These are phyloP conservation scores for Penicillium goetzii DNA, from an alignment of 495 filamentous ascomycete species.

Conservation along the genomic window DNA sequence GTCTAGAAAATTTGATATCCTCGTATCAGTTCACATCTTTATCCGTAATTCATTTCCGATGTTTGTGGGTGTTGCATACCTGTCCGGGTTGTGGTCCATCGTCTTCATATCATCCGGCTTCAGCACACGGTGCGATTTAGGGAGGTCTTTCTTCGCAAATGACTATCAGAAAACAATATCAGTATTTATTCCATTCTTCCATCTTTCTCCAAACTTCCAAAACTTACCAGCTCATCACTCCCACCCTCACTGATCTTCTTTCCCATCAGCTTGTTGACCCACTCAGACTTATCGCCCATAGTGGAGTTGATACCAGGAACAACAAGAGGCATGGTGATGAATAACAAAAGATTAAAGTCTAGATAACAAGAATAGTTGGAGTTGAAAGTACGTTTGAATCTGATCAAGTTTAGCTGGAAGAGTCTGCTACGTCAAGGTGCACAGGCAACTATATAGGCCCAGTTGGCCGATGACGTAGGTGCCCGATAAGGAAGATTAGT, in stretches of 20 bases:
- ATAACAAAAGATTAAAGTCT: not conserved
- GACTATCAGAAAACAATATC: slow-evolving; percentile 49
- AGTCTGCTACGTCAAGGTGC: slow-evolving; percentile 1
- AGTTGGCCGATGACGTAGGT: slow-evolving; percentile 24
- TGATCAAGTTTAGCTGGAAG: not conserved
- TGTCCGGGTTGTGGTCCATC: slow-evolving; percentile 62
- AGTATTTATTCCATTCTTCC: not conserved
- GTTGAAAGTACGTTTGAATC: not conserved
- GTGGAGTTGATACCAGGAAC: slow-evolving; percentile 69
- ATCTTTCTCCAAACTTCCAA: not conserved
- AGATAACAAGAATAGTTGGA: not conserved
- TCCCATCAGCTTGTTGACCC: slow-evolving; percentile 74
- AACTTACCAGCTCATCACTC: slow-evolving; percentile 53
- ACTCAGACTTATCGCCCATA: slow-evolving; percentile 60
- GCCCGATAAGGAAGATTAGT: slow-evolving; percentile 18
- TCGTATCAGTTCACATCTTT: not conserved
- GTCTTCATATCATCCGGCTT: slow-evolving; percentile 64
- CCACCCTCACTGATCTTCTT: slow-evolving; percentile 64
- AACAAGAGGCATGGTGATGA: slow-evolving; percentile 76
- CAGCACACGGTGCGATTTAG: slow-evolving; percentile 67
- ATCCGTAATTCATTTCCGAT: not conserved
- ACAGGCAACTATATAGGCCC: slow-evolving; percentile 23
- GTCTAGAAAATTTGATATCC: slow-evolving; percentile 34
- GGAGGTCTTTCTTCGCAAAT: slow-evolving; percentile 77
- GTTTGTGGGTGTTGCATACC: slow-evolving; percentile 42